A percentile compares a stretch with the other conserved stretches of the same genome.
Conservation (phyloP, 371 early-diverging fungal species). For the Gilbertella persicaria region DNA sequence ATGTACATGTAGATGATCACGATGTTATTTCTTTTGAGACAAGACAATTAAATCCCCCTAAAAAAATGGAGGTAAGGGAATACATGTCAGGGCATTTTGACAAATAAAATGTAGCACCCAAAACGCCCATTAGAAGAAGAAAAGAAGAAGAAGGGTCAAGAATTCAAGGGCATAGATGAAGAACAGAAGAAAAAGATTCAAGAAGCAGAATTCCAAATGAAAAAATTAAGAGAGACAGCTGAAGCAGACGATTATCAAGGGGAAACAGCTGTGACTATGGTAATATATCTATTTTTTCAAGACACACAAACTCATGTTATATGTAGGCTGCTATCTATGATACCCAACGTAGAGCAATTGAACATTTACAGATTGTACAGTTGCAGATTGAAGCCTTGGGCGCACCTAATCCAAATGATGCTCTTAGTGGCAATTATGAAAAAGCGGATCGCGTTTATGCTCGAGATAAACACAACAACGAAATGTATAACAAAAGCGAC, state of each 20-base stretch:
- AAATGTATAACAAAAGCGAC: not conserved
- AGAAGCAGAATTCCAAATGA: constrained; percentile 53
- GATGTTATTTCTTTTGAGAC: constrained; percentile 75
- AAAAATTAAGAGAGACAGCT: constrained; percentile 30
- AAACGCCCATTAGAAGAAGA: constrained; percentile 64
- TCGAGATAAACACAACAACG: not conserved
- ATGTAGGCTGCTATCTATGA: constrained; percentile 51
- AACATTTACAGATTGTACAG: constrained; percentile 62
- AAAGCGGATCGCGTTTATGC: constrained; percentile 4
- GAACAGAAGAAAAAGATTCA: constrained; percentile 61
- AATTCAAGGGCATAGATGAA: constrained; percentile 50
- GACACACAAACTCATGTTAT: not conserved
- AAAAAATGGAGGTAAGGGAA: constrained; percentile 48
- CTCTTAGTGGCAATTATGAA: constrained; percentile 31
- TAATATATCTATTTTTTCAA: no score
- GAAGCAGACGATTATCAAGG: constrained; percentile 23
- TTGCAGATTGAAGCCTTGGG: constrained; percentile 59
- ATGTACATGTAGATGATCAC: constrained; percentile 88
- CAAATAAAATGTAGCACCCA: constrained; percentile 28
- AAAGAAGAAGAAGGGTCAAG: constrained; percentile 59
- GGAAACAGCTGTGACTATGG: constrained; percentile 38
- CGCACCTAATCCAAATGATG: constrained; percentile 42
- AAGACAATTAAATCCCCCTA: constrained; percentile 72
- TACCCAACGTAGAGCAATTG: constrained; percentile 70
- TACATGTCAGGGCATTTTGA: no score